These are phyloP conservation scores for Russula griseocarnosa DNA, from an alignment of 768 basidiomycete genomes.

Conservation along the genomic window DNA sequence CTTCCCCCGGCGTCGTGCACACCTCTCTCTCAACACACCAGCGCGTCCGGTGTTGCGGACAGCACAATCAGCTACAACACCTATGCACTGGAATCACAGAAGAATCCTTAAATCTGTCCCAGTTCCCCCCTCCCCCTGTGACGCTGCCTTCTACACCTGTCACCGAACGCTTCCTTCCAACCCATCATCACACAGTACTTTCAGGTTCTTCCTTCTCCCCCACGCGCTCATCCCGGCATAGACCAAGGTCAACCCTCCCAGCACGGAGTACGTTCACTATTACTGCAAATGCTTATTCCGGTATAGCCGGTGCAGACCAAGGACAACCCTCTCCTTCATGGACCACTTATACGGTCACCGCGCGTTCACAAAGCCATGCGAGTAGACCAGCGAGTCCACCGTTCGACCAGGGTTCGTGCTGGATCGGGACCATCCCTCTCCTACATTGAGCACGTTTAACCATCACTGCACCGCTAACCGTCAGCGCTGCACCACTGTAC, in stretches of 20 bases:
- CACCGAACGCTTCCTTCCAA: slow-evolving; percentile 31
- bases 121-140: slow-evolving; percentile 52
- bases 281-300: slow-evolving; percentile 31
- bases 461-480: not conserved
- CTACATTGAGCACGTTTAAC: slow-evolving; percentile 13
- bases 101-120: slow-evolving; percentile 41
- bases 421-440: slow-evolving; percentile 9
- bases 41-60: slow-evolving; percentile 53
- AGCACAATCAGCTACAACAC: slow-evolving; percentile 49
- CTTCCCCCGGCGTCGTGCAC: slow-evolving; percentile 35
- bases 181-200: slow-evolving; percentile 8
- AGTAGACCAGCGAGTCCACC: not conserved
- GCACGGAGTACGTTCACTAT: slow-evolving; percentile 18
- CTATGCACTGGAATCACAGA: slow-evolving; percentile 34
- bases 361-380: slow-evolving; percentile 29
- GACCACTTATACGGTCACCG: slow-evolving; percentile 12
- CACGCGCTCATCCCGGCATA: not conserved
- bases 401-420: not conserved
- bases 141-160: slow-evolving; percentile 35
- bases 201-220: not conserved
- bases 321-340: slow-evolving; percentile 28
- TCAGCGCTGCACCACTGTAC: not conserved
- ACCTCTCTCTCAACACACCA: slow-evolving; percentile 47
- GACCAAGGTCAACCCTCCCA: slow-evolving; percentile 17
- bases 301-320: slow-evolving; percentile 32